phyloP scores from a whole-genome alignment of 139 green algal species.

The Prasinococcaceae sp. region DNA sequence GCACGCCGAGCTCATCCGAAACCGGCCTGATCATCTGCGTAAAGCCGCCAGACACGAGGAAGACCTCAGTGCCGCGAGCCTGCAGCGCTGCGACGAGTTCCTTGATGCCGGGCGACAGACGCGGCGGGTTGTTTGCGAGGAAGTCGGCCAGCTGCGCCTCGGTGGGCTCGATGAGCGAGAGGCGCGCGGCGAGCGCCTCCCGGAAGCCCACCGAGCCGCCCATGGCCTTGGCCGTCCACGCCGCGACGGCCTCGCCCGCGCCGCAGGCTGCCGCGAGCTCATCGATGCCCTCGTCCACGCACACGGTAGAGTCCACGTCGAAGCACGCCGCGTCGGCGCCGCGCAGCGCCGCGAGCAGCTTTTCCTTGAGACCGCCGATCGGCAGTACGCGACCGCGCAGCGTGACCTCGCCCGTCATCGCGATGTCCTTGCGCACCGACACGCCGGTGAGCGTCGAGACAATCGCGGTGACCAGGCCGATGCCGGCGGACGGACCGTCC shows the following conservation, averaged over 20 bases:
- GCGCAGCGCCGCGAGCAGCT: conserved; percentile 13
- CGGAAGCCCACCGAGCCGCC: conserved; percentile 72
- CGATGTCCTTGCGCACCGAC: not conserved
- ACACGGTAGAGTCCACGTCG: conserved; percentile 95
- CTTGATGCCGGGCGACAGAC: conserved; percentile 55
- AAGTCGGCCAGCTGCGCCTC: conserved; percentile 47
- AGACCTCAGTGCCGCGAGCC: conserved; percentile 52
- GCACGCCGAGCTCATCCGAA: conserved; percentile 70
- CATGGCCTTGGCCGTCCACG: conserved; percentile 81
- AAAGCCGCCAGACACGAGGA: conserved; percentile 92
- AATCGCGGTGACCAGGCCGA: not conserved
- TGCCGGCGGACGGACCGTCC: conserved; percentile 10
- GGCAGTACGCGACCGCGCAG: conserved; percentile 37
- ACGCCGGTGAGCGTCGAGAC: not conserved
- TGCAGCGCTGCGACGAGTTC: conserved; percentile 62
- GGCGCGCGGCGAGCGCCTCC: conserved; percentile 58
- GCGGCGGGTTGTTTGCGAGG: conserved; percentile 48
- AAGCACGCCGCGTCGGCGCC: conserved; percentile 70
- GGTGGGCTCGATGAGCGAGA: conserved; percentile 65
- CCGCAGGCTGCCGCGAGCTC: conserved; percentile 84
- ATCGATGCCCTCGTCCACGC: conserved; percentile 88
- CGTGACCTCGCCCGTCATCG: conserved; percentile 27
- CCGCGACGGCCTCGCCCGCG: conserved; percentile 71
- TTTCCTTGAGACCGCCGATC: conserved; percentile 31
- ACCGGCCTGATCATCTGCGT: conserved; percentile 82